Base-by-base conservation (phyloP, 176 grass and related monocot species). In the Zoysia japonica region DNA sequence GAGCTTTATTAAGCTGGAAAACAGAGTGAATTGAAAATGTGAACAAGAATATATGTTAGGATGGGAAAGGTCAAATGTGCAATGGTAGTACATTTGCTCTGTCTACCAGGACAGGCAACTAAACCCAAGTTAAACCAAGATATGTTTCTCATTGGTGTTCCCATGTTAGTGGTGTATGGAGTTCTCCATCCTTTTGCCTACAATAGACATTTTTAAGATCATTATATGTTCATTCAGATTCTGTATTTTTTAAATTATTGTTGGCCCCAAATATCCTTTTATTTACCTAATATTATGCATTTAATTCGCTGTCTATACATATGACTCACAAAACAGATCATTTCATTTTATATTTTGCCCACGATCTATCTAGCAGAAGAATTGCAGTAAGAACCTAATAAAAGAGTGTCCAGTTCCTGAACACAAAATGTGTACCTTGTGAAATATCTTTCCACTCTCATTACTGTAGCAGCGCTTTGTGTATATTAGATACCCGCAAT, bases 231-330 rank as follows among this genome's bases (percentile, higher is more conserved):
- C 40, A 36, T 28, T 68, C 4, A 68, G 6, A 74, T 83, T 61
- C 46, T 74, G 7, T 72, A 67, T 78, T 61, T 67, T 68, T 16
- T 79, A 83, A 40, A 68, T 61, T 5, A 37, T 62, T 61, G 41
- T 35, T 15, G 4, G 59, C 43, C 70, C 38, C 39, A 53, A 50
- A 12, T 74, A 67, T 74, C 46, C 40, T 56, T 20, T 44, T 6
- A 19, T 57, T 67, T 65, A 45, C 43, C 7, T 13, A 68, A 51
- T 20, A 46, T 63, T 11, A 43, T 78, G 14, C 15, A 12, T 20
- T 75, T 19, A 54, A 80, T 62, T 68, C 2, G 35, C 45, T 70
- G 12, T 60, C 78, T 83, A 4, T 51, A 11, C 19, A 61, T 70
- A 19, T 72, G 49, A 67, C 66, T 20, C 44, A 52, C 44, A 62